Percentiles rank a stretch among this genome's conserved stretches.
These are phyloP conservation scores for Gigaspora rosea DNA, from an alignment of 192 early-diverging fungal species.

Conservation along the genomic window DNA sequence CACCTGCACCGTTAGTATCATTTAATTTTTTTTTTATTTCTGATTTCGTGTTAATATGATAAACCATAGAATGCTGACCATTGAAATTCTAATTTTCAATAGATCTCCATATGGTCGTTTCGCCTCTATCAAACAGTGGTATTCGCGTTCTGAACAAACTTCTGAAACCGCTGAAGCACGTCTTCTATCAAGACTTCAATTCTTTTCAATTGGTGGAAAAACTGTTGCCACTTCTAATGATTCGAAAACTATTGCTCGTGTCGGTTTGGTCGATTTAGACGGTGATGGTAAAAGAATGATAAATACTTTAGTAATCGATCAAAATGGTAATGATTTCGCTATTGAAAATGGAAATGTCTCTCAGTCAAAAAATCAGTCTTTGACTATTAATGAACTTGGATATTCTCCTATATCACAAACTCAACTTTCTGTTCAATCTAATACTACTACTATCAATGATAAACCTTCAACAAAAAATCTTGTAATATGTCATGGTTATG, in stretches of 20 bases:
- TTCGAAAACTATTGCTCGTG: slow-evolving; percentile 46
- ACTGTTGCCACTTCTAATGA: slow-evolving; percentile 30
- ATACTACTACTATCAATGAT: neutral
- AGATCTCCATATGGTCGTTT: slow-evolving; percentile 28
- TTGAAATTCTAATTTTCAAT: neutral
- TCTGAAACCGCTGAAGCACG: slow-evolving; percentile 58
- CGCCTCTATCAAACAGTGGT: slow-evolving; percentile 38
- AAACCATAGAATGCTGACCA: neutral
- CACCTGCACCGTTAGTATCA: slow-evolving; percentile 22
- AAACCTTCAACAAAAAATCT: slow-evolving; percentile 35
- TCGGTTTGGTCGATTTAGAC: slow-evolving; percentile 58
- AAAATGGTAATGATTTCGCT: slow-evolving; percentile 36
- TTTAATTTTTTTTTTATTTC: neutral
- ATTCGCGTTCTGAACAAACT: slow-evolving; percentile 42
- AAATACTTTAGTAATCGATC: slow-evolving; percentile 65
- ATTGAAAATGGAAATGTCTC: slow-evolving; percentile 10
- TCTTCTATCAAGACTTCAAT: slow-evolving; percentile 56
- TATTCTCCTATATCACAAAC: slow-evolving; percentile 42
- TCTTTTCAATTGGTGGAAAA: slow-evolving; percentile 47
- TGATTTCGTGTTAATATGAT: neutral
- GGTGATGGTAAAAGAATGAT: slow-evolving; percentile 48
- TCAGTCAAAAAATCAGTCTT: slow-evolving; percentile 35
- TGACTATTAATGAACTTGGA: slow-evolving; percentile 35
- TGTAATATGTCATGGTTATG: slow-evolving; percentile 80
- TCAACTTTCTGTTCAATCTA: slow-evolving; percentile 35